These are phyloP conservation scores for Trametes punicea DNA, from an alignment of 768 basidiomycete genomes.

Conservation along the genomic window DNA sequence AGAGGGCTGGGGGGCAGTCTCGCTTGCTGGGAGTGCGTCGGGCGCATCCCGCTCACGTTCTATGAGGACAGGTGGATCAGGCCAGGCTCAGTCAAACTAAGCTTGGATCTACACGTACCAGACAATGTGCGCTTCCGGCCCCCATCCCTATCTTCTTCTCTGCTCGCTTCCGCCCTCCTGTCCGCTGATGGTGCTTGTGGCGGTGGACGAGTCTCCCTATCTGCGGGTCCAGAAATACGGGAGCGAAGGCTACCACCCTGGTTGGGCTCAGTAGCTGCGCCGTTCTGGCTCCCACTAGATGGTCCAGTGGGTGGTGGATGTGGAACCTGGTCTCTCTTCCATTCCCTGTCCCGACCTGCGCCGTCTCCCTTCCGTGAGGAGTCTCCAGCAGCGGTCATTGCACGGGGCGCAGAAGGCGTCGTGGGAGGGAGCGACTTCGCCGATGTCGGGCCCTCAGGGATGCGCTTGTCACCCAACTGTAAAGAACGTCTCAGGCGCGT, in stretches of 20 bases:
- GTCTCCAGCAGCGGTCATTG: conserved; percentile 56
- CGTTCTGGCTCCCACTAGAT: conserved; percentile 19
- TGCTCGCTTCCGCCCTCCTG: neutral
- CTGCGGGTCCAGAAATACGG: conserved; percentile 45
- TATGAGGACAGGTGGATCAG: conserved; percentile 25
- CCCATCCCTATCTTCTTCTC: conserved; percentile 63
- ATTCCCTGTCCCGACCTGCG: conserved; percentile 46
- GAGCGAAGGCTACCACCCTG: conserved; percentile 45
- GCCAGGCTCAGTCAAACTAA: too few species aligned
- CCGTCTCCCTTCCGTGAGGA: conserved; percentile 38
- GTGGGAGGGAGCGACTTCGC: conserved; percentile 50
- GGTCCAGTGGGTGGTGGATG: conserved; percentile 18
- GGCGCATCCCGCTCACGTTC: conserved; percentile 63
- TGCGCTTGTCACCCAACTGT: conserved; percentile 53
- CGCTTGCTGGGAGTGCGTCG: conserved; percentile 34
- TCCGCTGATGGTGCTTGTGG: conserved; percentile 44
- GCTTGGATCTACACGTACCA: too few species aligned
- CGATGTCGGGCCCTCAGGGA: conserved; percentile 46
- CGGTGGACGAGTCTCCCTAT: conserved; percentile 47
- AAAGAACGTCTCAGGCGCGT: neutral
- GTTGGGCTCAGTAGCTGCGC: conserved; percentile 6
- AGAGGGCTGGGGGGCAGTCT: conserved; percentile 40
- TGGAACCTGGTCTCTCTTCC: conserved; percentile 31
- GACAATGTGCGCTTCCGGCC: conserved; percentile 62
- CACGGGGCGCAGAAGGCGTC: conserved; percentile 68